Percentiles rank a stretch among this genome's conserved stretches.
phyloP scores from a whole-genome alignment of 441 rosid species.

The Geranium incanum region DNA sequence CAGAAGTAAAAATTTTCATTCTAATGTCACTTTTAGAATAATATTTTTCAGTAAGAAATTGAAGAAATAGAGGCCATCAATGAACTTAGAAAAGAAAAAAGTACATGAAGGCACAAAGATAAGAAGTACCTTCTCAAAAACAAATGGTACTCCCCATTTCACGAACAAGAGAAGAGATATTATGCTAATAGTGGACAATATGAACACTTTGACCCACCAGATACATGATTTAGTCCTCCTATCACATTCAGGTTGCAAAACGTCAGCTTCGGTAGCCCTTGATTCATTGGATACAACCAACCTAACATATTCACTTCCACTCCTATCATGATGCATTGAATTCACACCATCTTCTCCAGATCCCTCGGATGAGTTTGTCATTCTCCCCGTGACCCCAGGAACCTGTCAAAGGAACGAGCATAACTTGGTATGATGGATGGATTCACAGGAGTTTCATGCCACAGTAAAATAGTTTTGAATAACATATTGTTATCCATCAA shows the following conservation, averaged over 20 bases:
- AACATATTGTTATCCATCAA: neutral
- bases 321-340: neutral
- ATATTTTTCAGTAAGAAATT: neutral
- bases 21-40: neutral
- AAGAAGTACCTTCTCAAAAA: constrained; percentile 4
- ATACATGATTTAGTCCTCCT: neutral
- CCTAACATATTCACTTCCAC: neutral
- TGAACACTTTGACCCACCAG: neutral
- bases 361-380: neutral
- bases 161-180: neutral
- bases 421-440: neutral
- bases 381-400: neutral
- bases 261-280: neutral
- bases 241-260: neutral
- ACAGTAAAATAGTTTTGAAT: neutral
- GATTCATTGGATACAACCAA: neutral
- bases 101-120: neutral
- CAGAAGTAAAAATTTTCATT: neutral
- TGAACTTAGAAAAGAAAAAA: neutral
- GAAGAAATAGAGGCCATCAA: neutral
- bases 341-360: neutral
- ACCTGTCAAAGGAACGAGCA: neutral
- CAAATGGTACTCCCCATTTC: constrained; percentile 5
- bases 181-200: neutral
- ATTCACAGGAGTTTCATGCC: neutral